phyloP scores from a whole-genome alignment of 2,329 filamentous ascomycete genomes.

The Phymatotrichopsis omnivora region DNA sequence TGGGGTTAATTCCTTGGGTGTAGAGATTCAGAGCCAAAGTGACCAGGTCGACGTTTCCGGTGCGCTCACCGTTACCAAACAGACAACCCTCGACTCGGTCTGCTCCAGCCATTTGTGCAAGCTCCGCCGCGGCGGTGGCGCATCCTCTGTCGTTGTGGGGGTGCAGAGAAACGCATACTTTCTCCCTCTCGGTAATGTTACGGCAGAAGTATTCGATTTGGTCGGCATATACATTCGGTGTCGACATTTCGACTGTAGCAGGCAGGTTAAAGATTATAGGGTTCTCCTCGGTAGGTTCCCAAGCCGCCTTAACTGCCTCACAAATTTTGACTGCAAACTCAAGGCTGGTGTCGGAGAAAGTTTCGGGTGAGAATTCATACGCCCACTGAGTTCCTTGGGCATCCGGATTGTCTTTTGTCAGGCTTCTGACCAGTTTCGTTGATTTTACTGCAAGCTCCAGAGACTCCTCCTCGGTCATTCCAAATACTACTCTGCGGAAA shows the following conservation, averaged over 20 bases:
- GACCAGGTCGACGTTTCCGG: constrained; percentile 89
- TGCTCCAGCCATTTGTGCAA: constrained; percentile 93
- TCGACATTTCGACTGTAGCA: constrained; percentile 89
- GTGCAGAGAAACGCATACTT: constrained; percentile 80
- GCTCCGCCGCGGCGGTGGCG: constrained; percentile 76
- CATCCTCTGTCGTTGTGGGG: constrained; percentile 92
- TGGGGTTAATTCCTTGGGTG: constrained; percentile 76
- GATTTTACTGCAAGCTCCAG: constrained; percentile 75
- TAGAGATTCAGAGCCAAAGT: constrained; percentile 90
- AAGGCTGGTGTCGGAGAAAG: constrained; percentile 80
- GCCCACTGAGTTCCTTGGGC: constrained; percentile 55
- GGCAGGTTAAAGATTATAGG: constrained; percentile 96
- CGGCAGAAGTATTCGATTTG: constrained; percentile 93
- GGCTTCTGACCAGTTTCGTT: constrained; percentile 71
- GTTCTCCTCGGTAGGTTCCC: constrained; percentile 68
- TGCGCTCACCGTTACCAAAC: constrained; percentile 91
- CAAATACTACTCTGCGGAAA: constrained; percentile 85
- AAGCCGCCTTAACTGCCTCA: constrained; percentile 86
- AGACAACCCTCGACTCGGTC: constrained; percentile 89
- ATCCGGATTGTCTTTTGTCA: constrained; percentile 69
- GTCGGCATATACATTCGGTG: constrained; percentile 91
- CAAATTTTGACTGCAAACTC: constrained; percentile 78
- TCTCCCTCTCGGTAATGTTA: constrained; percentile 73
- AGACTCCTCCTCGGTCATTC: constrained; percentile 71
- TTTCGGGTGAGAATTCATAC: constrained; percentile 77